Percentiles rank a stretch among this genome's conserved stretches.
phyloP scores from a whole-genome alignment of 2,329 filamentous ascomycete genomes.

The Elsinoe australis region DNA sequence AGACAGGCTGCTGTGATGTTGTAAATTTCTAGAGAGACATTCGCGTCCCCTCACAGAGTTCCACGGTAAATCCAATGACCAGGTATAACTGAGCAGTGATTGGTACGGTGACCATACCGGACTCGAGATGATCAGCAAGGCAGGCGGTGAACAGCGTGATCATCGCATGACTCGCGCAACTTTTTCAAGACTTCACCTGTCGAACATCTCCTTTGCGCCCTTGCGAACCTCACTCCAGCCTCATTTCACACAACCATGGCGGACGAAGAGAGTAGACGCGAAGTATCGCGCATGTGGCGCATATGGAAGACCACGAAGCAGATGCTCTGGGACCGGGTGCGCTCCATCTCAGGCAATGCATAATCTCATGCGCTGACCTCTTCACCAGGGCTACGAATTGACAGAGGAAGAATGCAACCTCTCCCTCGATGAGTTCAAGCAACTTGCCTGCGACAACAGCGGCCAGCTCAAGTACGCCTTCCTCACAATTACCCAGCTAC shows the following conservation, averaged over 20 bases:
- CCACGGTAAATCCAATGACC: too few species aligned
- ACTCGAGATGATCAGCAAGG: too few species aligned
- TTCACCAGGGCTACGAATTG: slow-evolving; percentile 76
- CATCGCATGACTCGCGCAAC: slow-evolving; percentile 16
- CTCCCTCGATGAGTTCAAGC: slow-evolving; percentile 70
- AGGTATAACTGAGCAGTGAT: too few species aligned
- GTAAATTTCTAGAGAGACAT: too few species aligned
- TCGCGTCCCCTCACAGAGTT: too few species aligned
- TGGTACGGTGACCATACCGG: too few species aligned
- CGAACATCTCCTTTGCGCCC: slow-evolving; percentile 19
- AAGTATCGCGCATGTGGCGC: slow-evolving; percentile 69
- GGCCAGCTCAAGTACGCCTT: slow-evolving; percentile 63
- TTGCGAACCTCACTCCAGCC: slow-evolving; percentile 3
- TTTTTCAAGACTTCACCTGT: slow-evolving; percentile 25
- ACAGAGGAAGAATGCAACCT: slow-evolving; percentile 84
- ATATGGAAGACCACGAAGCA: slow-evolving; percentile 89
- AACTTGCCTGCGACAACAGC: slow-evolving; percentile 61
- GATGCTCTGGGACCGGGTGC: slow-evolving; percentile 85
- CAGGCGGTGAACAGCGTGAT: slow-evolving; percentile 25
- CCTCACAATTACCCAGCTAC: background rate
- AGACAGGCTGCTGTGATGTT: too few species aligned
- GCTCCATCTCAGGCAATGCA: slow-evolving; percentile 30
- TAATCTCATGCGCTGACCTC: slow-evolving; percentile 12
- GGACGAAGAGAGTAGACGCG: slow-evolving; percentile 26
- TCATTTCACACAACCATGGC: slow-evolving; percentile 21